phyloP scores from a whole-genome alignment of 2,329 filamentous ascomycete genomes.

The Pestalotiopsis sp. region DNA sequence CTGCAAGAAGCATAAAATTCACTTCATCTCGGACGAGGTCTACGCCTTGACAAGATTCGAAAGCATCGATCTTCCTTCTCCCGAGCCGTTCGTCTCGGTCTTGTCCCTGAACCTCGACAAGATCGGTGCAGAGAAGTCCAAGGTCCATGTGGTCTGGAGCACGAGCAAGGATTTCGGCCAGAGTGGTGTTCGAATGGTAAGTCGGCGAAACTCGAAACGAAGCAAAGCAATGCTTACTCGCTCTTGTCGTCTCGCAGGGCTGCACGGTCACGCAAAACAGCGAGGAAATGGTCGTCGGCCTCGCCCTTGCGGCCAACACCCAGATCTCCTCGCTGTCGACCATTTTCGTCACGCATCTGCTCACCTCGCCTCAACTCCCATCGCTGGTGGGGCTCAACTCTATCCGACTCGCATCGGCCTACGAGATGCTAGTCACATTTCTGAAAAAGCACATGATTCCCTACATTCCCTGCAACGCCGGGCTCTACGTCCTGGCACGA shows the following conservation, averaged over 20 bases:
- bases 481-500: background rate
- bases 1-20: background rate
- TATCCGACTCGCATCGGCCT: background rate
- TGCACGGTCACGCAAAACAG: background rate
- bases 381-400: background rate
- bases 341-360: background rate
- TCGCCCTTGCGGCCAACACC: background rate
- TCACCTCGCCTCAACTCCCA: background rate
- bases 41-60: background rate
- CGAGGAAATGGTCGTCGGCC: background rate
- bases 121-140: background rate
- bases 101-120: background rate
- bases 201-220: background rate
- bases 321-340: background rate
- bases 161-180: background rate
- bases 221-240: too few species aligned
- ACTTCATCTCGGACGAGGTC: slow-evolving; percentile 3
- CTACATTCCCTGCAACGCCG: background rate
- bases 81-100: background rate
- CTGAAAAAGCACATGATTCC: background rate
- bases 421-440: background rate
- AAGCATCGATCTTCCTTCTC: background rate
- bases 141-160: background rate
- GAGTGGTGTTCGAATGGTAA: background rate
- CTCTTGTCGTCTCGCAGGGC: background rate